Base-by-base conservation (phyloP, 2,329 filamentous ascomycete species). In the Rutstroemia sp. region DNA sequence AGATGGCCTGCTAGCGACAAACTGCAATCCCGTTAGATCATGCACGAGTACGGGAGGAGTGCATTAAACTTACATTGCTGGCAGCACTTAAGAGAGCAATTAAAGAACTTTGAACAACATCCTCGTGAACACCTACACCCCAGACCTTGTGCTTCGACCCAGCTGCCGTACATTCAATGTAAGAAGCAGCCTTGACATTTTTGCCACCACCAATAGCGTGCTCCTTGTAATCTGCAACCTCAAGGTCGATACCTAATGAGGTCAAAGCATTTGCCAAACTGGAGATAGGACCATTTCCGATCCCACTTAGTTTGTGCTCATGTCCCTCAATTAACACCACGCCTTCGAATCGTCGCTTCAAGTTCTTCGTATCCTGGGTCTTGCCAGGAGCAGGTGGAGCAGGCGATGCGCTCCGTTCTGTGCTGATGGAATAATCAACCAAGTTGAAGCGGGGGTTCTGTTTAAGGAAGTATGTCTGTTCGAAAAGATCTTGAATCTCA, bases 221-320 rank as follows among this genome's bases (percentile, higher is more conserved):
- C 73, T 97, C 94, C 77, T 95, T 96, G 78, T 97, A 97, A 71
- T 96, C 90, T 47, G 86, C 82, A 51, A 97, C 90, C 68, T 97
- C 92, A 23, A 97, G 77, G 67, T 95, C 86, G 61, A 97, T 86
- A 57, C 89, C 89, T 37, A 97, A 74, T 16, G 78, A 78, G 64
- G 83, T 82, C 45, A 99, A 79, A 16, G 92, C 92, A 65, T 90
- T 86, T 2, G 89, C 89, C 68, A 97, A 75, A 60, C 88, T 89
- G 3, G 91, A 96, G 65, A 97, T 89, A 37, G 92, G 90, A 67
- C 92, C 92, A 68, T 92, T 95, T 37, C 92, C 92, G 9, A 85
- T 81, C 60, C 94, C 92, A 34, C 80, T 81, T 59, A 97, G 83
- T 62, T 81, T 78, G 68, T 89, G 84, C 74, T 97, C 90, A 60